A percentile compares a stretch with the other conserved stretches of the same genome.
These are phyloP conservation scores for Silene vulgaris DNA, from an alignment of 179 eudicot genomes.

Conservation along the genomic window DNA sequence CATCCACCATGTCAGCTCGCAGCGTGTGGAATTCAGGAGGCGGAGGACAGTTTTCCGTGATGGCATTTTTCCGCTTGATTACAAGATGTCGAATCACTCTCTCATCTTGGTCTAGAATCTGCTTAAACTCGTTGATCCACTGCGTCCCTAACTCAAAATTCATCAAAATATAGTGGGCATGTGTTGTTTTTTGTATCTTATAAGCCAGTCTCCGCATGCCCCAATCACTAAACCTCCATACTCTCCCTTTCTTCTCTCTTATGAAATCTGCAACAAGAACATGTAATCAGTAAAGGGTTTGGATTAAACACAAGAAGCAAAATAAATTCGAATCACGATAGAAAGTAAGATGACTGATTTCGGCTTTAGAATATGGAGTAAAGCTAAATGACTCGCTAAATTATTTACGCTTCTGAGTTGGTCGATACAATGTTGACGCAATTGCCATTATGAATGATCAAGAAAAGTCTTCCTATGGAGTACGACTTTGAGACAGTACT, in stretches of 20 bases:
- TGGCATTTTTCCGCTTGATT: slow-evolving; percentile 67
- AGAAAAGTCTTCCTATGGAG: too few relatives aligned
- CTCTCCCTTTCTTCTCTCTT: slow-evolving; percentile 73
- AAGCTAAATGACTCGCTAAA: too few relatives aligned
- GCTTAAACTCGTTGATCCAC: slow-evolving; percentile 76
- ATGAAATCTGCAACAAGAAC: slow-evolving; percentile 51
- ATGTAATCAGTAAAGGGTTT: not conserved
- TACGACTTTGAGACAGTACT: too few relatives aligned
- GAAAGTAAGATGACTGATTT: too few relatives aligned
- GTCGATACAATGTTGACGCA: too few relatives aligned
- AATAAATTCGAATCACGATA: too few relatives aligned
- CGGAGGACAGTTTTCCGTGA: slow-evolving; percentile 75
- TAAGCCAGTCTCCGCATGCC: slow-evolving; percentile 85
- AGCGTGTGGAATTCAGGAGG: slow-evolving; percentile 71
- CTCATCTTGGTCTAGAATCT: slow-evolving; percentile 74
- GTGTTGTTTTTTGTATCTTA: slow-evolving; percentile 72
- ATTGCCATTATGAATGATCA: too few relatives aligned
- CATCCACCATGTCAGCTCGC: slow-evolving; percentile 47
- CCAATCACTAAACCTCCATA: slow-evolving; percentile 97
- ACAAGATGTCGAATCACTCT: slow-evolving; percentile 91
- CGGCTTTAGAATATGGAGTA: too few relatives aligned
- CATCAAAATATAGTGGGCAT: slow-evolving; percentile 85
- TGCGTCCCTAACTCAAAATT: slow-evolving; percentile 74
- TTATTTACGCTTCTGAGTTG: too few relatives aligned
- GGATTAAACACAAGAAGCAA: too few relatives aligned